Evolutionary conservation across 306 rosid genomes (phyloP), one percentile per base, ranked within the genome.

Genomic region (Glycine tomentella): DNA sequence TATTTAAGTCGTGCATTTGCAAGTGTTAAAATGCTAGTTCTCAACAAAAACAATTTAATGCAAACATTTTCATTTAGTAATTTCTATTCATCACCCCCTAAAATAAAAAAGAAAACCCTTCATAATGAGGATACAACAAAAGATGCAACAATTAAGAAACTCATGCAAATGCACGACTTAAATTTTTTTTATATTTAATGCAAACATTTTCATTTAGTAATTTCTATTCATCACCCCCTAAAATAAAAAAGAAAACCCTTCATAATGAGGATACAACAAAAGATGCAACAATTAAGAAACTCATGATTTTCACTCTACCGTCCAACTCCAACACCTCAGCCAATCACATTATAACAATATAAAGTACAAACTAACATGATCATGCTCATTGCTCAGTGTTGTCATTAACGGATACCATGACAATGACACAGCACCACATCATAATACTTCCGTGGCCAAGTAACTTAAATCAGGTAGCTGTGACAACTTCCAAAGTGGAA

Each of bases 281-380:
- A 59, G n/a, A 61, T 31, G 67, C 16, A 68, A 20, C 14, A 69
- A 44, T 14, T 73, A 56, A 62, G 36, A 53, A 17, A 65, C 16
- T 66, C 31, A 38, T 31, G 11, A 53, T 25, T 53, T 53, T 81
- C 15, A 16, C 42, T 33, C 51, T 44, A 20, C 49, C 57, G 53
- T 34, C 70, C 20, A 25, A 79, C 57, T 33, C 56, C 72, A 61
- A 40, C 65, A 65, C 40, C 48, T 42, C 51, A 42, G 11, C 16
- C 31, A 56, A 66, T 49, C 69, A 66, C 16, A 62, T 63, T 15
- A 9, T 34, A 34, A 34, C 38, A 34, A 4, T 34, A 34, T 34
- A 34, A 34, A 34, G 38, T 34, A 57, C 13, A 75, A 75, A 62
- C 81, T 71, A 52, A 51, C 20, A 70, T 31, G 65, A 64, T n/a